Base-by-base conservation (phyloP, 306 rosid genomes). In the Echinosophora koreensis region DNA sequence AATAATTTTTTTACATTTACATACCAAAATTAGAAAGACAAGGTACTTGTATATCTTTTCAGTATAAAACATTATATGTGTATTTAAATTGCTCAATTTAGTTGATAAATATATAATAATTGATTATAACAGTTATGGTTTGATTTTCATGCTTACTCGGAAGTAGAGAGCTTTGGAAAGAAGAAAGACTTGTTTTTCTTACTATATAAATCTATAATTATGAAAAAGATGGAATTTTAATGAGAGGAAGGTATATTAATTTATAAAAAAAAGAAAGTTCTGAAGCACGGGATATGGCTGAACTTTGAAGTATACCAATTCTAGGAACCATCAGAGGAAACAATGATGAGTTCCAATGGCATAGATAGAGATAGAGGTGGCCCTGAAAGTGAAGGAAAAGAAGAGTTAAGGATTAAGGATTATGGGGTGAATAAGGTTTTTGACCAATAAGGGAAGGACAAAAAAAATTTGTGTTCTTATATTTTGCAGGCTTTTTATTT, bases 401-500 rank as follows among this genome's bases (percentile, higher is more conserved):
- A 66, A 39, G 44, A 39, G 66, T 9, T 61, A 32, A 62, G 44
- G 52, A 66, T 49, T 58, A 11, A 38, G 68, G 41, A 16, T 28
- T 17, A 18, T 44, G 30, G 8, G 47, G 69, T 34, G 50, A 63
- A 7, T 39, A 52, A 49, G 80, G 60, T 15, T 83, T 76, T 72
- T 69, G 68, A 69, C 81, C 77, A 80, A 74, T 76, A 60, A 76
- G 55, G 61, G 67, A 72, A 71, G 3, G 69, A 55, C 71, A 71
- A 7, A 37, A 28, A 22, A 22, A 22, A 22, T 0, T 22, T 69
- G 71, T 76, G 14, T 71, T 83, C 34, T 62, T 73, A 28, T 73
- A 27, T 55, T 83, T 55, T 73, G 76, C 69, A 68, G 79, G 79
- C 87, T 69, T 86, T 74, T 76, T 27, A 39, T 86, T 74, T 76